These are phyloP conservation scores for Neospora caninum DNA, from an alignment of 169 alveolate genomes.

Conservation along the genomic window DNA sequence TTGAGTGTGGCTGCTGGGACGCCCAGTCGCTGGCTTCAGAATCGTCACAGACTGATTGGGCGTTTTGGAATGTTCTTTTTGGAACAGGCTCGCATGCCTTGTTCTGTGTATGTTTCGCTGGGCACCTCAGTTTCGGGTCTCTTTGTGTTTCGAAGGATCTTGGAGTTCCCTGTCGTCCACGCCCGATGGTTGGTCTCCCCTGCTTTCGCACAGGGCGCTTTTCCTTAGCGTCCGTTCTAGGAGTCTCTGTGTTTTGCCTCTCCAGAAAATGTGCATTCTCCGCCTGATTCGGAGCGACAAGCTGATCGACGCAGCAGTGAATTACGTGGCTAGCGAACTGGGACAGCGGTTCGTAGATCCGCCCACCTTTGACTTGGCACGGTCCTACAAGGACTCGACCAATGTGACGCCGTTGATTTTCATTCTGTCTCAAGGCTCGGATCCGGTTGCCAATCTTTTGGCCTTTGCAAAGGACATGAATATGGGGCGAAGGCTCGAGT, in stretches of 20 bases:
- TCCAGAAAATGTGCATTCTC: slow-evolving; percentile 88
- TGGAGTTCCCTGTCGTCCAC: too few species aligned
- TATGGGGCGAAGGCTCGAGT: slow-evolving; percentile 75
- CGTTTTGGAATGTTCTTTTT: too few species aligned
- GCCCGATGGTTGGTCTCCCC: not conserved
- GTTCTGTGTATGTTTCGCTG: too few species aligned
- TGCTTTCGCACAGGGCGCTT: not conserved
- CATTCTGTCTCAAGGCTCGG: slow-evolving; percentile 92
- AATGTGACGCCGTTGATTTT: slow-evolving; percentile 89
- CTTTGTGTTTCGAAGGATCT: too few species aligned
- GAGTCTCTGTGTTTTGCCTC: slow-evolving; percentile 11
- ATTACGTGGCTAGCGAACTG: slow-evolving; percentile 86
- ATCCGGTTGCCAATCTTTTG: slow-evolving; percentile 87
- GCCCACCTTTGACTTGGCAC: slow-evolving; percentile 85
- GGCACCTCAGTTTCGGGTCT: too few species aligned
- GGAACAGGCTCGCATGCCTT: too few species aligned
- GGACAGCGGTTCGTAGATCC: slow-evolving; percentile 86
- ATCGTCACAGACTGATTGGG: too few species aligned
- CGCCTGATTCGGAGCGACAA: slow-evolving; percentile 90
- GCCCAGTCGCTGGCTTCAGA: too few species aligned
- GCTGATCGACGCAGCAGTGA: slow-evolving; percentile 84
- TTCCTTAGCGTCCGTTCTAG: not conserved
- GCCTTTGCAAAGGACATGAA: slow-evolving; percentile 84
- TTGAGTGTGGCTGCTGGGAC: too few species aligned
- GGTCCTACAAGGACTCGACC: slow-evolving; percentile 86